Conservation (phyloP, 176 grass and related monocot genomes). For the Rhynchospora tenuis region DNA sequence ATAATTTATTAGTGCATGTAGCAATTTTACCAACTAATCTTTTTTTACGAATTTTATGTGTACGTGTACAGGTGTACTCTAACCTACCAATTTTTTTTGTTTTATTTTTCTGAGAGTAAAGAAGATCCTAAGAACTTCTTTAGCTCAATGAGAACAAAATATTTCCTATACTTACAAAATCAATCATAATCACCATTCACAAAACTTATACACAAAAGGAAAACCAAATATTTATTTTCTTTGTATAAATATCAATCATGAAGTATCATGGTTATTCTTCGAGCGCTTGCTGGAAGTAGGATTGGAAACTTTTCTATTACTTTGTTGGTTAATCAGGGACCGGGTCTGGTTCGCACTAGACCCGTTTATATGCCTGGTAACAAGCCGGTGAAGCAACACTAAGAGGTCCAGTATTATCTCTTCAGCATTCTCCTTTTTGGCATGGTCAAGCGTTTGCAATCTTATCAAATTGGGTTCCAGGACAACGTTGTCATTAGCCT, state of each 20-base stretch:
- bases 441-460: constrained; percentile 51
- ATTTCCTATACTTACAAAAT: constrained; percentile 1
- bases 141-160: neutral
- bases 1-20: too few species aligned
- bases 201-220: neutral
- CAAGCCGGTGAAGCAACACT: constrained; percentile 41
- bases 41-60: too few species aligned
- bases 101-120: too few species aligned
- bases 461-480: constrained; percentile 9
- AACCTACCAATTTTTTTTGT: too few species aligned
- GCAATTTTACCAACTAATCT: too few species aligned
- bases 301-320: neutral
- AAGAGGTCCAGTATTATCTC: constrained; percentile 43
- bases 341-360: neutral
- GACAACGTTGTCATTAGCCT: neutral
- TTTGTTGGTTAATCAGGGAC: neutral
- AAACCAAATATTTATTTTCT: neutral
- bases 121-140: too few species aligned
- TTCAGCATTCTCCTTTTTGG: constrained; percentile 51
- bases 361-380: neutral
- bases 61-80: too few species aligned
- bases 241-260: neutral
- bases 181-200: neutral
- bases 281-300: neutral
- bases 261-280: neutral